A percentile compares a stretch with the other conserved stretches of the same genome.
phyloP scores from a whole-genome alignment of 306 rosid genomes.

The Spatholobus suberectus region DNA sequence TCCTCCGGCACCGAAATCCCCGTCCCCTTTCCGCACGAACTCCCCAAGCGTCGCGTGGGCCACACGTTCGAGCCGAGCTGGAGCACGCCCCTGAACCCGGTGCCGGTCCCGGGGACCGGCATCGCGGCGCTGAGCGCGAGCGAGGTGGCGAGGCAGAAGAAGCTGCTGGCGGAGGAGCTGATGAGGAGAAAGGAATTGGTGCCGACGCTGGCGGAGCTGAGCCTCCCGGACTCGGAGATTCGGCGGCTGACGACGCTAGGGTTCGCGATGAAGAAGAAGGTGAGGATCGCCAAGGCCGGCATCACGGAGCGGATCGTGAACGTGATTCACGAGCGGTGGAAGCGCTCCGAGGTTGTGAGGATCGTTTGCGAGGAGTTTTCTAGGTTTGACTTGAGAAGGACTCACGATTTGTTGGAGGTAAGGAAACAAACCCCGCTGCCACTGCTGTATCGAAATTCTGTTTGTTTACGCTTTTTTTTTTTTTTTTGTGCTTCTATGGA shows the following conservation, averaged over 20 bases:
- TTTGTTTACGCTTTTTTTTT: neutral
- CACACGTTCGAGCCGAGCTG: constrained; percentile 83
- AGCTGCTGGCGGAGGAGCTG: neutral
- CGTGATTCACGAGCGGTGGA: constrained; percentile 90
- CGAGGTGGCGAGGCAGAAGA: constrained; percentile 55
- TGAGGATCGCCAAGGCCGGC: constrained; percentile 87
- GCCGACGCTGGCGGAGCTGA: constrained; percentile 89
- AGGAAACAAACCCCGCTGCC: constrained; percentile 32
- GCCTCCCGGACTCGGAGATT: constrained; percentile 62
- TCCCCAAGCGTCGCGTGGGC: constrained; percentile 70
- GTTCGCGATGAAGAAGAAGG: constrained; percentile 62
- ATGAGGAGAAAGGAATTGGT: constrained; percentile 49
- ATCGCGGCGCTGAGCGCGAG: constrained; percentile 53
- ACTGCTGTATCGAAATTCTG: neutral
- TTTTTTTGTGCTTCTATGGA: neutral
- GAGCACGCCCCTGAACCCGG: constrained; percentile 85
- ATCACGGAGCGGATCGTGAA: constrained; percentile 86
- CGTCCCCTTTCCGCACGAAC: constrained; percentile 64
- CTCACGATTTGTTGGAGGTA: constrained; percentile 86
- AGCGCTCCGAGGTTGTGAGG: constrained; percentile 72
- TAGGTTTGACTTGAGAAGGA: constrained; percentile 82
- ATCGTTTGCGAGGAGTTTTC: constrained; percentile 77
- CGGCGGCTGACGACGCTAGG: constrained; percentile 66
- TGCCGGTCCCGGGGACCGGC: constrained; percentile 73
- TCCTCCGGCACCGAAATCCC: constrained; percentile 60